A percentile compares a stretch with the other conserved stretches of the same genome.
Conservation (phyloP, 805 yeast genomes). For the Blastobotrys mokoenaii region DNA sequence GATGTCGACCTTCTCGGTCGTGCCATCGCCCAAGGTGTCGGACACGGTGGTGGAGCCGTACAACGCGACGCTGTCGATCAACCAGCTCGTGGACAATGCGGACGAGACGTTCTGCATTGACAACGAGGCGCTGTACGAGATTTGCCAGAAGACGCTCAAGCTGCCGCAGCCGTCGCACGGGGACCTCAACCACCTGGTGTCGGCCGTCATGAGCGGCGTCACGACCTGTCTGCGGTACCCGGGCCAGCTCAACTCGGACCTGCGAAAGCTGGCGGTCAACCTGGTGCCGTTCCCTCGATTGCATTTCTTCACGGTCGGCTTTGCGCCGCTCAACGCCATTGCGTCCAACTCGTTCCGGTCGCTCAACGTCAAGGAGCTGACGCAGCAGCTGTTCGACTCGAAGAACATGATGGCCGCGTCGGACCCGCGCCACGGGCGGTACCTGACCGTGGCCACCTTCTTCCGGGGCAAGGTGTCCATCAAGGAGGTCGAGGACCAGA, state of each 20-base stretch:
- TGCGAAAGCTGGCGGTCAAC: slow-evolving; percentile 89
- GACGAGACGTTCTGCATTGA: slow-evolving; percentile 94
- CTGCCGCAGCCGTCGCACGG: slow-evolving; percentile 68
- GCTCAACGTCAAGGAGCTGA: slow-evolving; percentile 80
- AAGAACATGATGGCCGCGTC: slow-evolving; percentile 95
- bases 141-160: slow-evolving; percentile 79
- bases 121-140: slow-evolving; percentile 86
- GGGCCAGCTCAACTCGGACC: slow-evolving; percentile 87
- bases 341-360: slow-evolving; percentile 78
- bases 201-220: slow-evolving; percentile 91
- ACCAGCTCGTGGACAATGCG: slow-evolving; percentile 82
- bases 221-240: slow-evolving; percentile 92
- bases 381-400: slow-evolving; percentile 89
- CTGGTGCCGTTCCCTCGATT: slow-evolving; percentile 92
- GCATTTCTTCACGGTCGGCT: slow-evolving; percentile 93
- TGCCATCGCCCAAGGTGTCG: slow-evolving; percentile 84
- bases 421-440: slow-evolving; percentile 84
- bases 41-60: slow-evolving; percentile 95
- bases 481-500: slow-evolving; percentile 91
- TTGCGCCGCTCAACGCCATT: slow-evolving; percentile 81
- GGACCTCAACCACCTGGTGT: slow-evolving; percentile 74
- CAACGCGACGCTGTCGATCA: slow-evolving; percentile 84
- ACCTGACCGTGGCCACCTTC: slow-evolving; percentile 87
- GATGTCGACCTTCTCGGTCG: slow-evolving; percentile 92
- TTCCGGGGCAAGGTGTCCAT: slow-evolving; percentile 90